A percentile compares a stretch with the other conserved stretches of the same genome.
Evolutionary conservation across 2,329 filamentous ascomycete genomes (phyloP).

Genomic region (Penicillium vulpinum): DNA sequence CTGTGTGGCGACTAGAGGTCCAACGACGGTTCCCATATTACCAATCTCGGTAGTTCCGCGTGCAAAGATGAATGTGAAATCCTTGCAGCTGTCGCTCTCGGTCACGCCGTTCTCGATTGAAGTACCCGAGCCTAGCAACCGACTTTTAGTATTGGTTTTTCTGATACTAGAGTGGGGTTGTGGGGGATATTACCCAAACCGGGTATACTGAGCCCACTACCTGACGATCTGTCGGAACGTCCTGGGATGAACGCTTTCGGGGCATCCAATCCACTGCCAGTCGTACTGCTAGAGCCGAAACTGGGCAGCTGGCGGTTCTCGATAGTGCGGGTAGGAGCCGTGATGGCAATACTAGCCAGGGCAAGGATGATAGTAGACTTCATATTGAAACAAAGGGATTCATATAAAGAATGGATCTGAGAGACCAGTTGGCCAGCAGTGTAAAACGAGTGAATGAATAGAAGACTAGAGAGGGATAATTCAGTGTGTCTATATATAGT

Average conservation of each 20-base stretch:
- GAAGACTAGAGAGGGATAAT: neutral
- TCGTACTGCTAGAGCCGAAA: constrained; percentile 10
- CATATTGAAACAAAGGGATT: constrained; percentile 16
- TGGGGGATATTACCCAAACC: constrained; percentile 1
- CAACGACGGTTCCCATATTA: constrained; percentile 46
- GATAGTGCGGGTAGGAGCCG: constrained; percentile 27
- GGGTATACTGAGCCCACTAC: neutral
- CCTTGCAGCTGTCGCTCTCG: constrained; percentile 42
- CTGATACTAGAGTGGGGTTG: neutral
- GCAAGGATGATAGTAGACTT: constrained; percentile 24
- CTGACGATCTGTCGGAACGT: neutral
- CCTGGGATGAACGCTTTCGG: neutral
- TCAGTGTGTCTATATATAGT: too few species aligned
- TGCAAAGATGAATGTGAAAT: constrained; percentile 47
- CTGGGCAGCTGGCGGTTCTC: constrained; percentile 22
- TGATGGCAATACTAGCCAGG: constrained; percentile 23
- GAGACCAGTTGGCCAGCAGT: constrained; percentile 22
- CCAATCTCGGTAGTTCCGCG: constrained; percentile 45
- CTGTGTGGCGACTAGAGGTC: constrained; percentile 36
- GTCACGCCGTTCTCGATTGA: constrained; percentile 42
- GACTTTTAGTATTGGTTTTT: constrained; percentile 14
- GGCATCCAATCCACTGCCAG: constrained; percentile 12
- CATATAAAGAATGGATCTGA: constrained; percentile 1
- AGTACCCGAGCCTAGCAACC: constrained; percentile 20
- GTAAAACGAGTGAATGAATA: neutral